phyloP scores from a whole-genome alignment of 768 basidiomycete species.

The Podaxis mareebaensis region DNA sequence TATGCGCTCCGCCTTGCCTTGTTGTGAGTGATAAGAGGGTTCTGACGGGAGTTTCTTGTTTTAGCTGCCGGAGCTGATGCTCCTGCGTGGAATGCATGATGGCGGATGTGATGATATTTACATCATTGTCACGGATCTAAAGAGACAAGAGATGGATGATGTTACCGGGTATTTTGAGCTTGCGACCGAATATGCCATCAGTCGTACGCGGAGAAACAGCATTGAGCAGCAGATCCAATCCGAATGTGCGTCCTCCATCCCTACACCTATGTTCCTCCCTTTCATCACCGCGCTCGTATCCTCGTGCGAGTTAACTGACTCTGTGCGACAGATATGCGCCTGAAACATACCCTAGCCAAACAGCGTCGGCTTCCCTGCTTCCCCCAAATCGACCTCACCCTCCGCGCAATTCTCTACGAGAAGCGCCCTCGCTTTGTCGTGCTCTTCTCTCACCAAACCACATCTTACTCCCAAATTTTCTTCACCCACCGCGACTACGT shows the following conservation, averaged over 20 bases:
- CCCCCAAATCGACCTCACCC: slow-evolving; percentile 77
- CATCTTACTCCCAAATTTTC: slow-evolving; percentile 80
- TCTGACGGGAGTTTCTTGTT: slow-evolving; percentile 12
- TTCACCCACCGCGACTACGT: slow-evolving; percentile 74
- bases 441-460: slow-evolving; percentile 78
- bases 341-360: slow-evolving; percentile 64
- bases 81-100: slow-evolving; percentile 80
- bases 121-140: slow-evolving; percentile 78
- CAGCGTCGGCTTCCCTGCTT: slow-evolving; percentile 79
- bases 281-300: not conserved
- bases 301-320: not conserved
- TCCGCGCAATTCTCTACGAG: slow-evolving; percentile 75
- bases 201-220: slow-evolving; percentile 62
- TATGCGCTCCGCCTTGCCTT: not conserved
- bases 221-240: slow-evolving; percentile 67
- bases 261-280: slow-evolving; percentile 1
- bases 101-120: slow-evolving; percentile 76
- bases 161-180: slow-evolving; percentile 78
- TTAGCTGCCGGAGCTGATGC: slow-evolving; percentile 78
- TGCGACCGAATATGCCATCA: slow-evolving; percentile 65
- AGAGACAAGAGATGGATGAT: slow-evolving; percentile 80
- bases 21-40: slow-evolving; percentile 2
- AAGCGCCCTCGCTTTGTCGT: slow-evolving; percentile 77
- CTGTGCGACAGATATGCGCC: slow-evolving; percentile 53
- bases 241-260: slow-evolving; percentile 53